Conservation (phyloP, 192 early-diverging fungal genomes). For the Backusella tarrabulga region DNA sequence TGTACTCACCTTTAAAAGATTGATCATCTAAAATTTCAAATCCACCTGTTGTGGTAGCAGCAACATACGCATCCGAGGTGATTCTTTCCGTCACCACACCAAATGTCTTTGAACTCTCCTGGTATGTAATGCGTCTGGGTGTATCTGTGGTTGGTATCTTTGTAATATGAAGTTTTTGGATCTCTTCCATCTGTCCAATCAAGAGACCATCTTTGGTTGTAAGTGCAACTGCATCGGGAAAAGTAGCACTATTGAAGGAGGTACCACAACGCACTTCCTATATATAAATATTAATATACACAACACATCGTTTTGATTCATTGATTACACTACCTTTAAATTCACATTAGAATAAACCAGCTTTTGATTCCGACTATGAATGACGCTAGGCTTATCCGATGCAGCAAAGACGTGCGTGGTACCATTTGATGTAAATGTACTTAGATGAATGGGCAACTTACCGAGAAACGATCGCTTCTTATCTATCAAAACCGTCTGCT, state of each 20-base stretch:
- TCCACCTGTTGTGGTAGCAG: constrained; percentile 18
- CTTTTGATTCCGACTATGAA: constrained; percentile 71
- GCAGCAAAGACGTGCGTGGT: constrained; percentile 76
- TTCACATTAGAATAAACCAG: constrained; percentile 89
- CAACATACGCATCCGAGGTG: background rate
- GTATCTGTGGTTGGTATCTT: constrained; percentile 66
- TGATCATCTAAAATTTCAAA: constrained; percentile 68
- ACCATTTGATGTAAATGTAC: constrained; percentile 51
- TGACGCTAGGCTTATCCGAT: constrained; percentile 84
- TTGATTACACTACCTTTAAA: constrained; percentile 51
- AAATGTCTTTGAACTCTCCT: constrained; percentile 56
- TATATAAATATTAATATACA: background rate
- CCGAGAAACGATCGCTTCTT: constrained; percentile 75
- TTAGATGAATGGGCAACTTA: constrained; percentile 70
- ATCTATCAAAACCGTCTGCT: constrained; percentile 34
- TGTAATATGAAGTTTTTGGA: constrained; percentile 90
- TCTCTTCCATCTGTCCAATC: constrained; percentile 80
- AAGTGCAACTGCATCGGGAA: constrained; percentile 65
- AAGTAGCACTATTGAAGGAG: constrained; percentile 54
- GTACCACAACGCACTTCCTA: constrained; percentile 64
- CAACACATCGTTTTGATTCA: background rate
- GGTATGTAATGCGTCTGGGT: constrained; percentile 67
- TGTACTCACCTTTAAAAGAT: constrained; percentile 65
- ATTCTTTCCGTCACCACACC: constrained; percentile 63
- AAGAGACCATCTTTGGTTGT: constrained; percentile 61